phyloP scores from a whole-genome alignment of 2,329 filamentous ascomycete genomes.

The Nannizzia gypsea region DNA sequence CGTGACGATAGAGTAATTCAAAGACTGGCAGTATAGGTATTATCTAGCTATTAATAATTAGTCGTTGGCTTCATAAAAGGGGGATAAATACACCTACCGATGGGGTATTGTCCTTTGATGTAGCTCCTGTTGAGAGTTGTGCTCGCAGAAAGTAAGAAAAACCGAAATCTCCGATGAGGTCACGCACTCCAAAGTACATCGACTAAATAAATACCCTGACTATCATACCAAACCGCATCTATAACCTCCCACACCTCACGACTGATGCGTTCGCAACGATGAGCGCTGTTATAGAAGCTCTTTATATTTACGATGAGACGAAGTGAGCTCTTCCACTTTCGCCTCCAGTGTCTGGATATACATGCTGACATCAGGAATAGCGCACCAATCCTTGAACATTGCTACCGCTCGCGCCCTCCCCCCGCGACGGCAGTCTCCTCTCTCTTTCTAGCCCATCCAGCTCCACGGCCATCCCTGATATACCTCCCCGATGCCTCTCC shows the following conservation, averaged over 20 bases:
- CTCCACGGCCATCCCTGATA: constrained; percentile 72
- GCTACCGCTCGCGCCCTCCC: constrained; percentile 71
- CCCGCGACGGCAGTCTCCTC: constrained; percentile 65
- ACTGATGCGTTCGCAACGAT: constrained; percentile 41
- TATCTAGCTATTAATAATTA: background rate
- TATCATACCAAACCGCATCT: background rate
- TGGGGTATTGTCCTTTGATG: background rate
- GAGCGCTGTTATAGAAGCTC: constrained; percentile 81
- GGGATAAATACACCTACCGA: background rate
- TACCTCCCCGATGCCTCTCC: constrained; percentile 74
- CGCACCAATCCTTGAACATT: constrained; percentile 74
- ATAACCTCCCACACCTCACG: constrained; percentile 14
- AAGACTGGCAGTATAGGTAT: background rate
- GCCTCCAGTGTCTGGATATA: constrained; percentile 3
- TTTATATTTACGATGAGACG: constrained; percentile 95
- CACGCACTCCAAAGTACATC: too few relatives aligned
- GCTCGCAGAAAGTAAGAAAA: background rate
- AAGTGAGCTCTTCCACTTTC: constrained; percentile 47
- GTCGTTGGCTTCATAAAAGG: background rate
- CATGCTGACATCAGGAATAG: constrained; percentile 36
- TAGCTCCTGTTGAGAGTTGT: background rate
- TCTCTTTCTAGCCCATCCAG: constrained; percentile 71
- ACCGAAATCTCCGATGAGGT: background rate
- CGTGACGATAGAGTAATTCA: background rate
- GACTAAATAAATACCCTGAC: too few relatives aligned